These are phyloP conservation scores for Coffea eugenioides DNA, from an alignment of 257 asterid genomes.

Conservation along the genomic window DNA sequence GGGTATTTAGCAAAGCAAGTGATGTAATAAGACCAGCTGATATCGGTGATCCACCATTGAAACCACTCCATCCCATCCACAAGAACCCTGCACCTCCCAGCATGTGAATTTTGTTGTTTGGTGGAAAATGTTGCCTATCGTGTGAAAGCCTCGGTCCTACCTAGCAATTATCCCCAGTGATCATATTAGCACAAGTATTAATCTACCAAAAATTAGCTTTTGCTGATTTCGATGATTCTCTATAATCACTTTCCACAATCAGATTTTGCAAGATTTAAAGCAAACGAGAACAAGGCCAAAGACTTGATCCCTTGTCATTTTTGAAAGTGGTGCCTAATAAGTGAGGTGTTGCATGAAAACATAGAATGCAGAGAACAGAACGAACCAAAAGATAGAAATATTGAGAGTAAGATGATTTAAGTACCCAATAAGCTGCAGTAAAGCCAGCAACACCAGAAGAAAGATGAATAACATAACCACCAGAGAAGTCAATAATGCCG, in stretches of 20 bases:
- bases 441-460: slow-evolving; percentile 80
- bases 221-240: too few species aligned
- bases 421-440: slow-evolving; percentile 86
- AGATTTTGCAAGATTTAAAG: too few species aligned
- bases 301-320: background rate
- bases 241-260: too few species aligned
- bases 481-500: slow-evolving; percentile 53
- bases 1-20: slow-evolving; percentile 66
- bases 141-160: slow-evolving; percentile 64
- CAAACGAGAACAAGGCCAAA: too few species aligned
- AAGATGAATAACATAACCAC: slow-evolving; percentile 74
- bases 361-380: background rate
- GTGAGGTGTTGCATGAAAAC: background rate
- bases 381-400: background rate
- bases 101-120: slow-evolving; percentile 71
- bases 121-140: slow-evolving; percentile 72
- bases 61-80: slow-evolving; percentile 87
- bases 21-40: slow-evolving; percentile 49
- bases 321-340: background rate
- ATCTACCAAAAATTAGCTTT: too few species aligned
- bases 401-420: background rate
- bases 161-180: slow-evolving; percentile 28
- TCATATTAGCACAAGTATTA: background rate
- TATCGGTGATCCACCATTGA: slow-evolving; percentile 72
- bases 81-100: slow-evolving; percentile 76